phyloP scores from a whole-genome alignment of 305 asterid species.

The Fraxinus xanthoxyloides region DNA sequence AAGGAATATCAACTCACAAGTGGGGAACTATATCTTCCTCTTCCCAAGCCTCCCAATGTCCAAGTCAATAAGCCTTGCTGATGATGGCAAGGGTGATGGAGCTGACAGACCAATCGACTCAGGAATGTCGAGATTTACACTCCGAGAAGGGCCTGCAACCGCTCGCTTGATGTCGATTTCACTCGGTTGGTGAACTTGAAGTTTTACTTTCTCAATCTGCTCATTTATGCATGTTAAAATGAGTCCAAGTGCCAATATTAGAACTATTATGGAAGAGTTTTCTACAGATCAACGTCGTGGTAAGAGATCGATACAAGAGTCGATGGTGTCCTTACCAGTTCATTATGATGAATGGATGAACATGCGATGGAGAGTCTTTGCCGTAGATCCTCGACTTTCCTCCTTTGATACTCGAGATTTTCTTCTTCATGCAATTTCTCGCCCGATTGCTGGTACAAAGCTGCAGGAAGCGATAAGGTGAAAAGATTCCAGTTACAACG shows the following conservation, averaged over 20 bases:
- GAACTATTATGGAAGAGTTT: neutral
- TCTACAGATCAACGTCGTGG: neutral
- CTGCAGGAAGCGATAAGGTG: constrained; percentile 38
- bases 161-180: constrained; percentile 70
- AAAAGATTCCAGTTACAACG: neutral
- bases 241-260: neutral
- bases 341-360: constrained; percentile 62
- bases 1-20: constrained; percentile 5
- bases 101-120: constrained; percentile 79
- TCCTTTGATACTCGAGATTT: constrained; percentile 61
- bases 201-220: constrained; percentile 64
- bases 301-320: neutral
- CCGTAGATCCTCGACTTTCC: constrained; percentile 82
- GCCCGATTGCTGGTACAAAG: constrained; percentile 79
- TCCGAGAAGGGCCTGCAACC: constrained; percentile 61
- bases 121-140: constrained; percentile 82
- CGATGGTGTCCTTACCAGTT: constrained; percentile 52
- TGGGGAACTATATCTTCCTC: constrained; percentile 44
- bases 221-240: constrained; percentile 5
- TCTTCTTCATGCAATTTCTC: constrained; percentile 75
- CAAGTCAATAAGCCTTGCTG: constrained; percentile 74
- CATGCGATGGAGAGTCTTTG: constrained; percentile 62
- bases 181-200: constrained; percentile 53
- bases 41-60: constrained; percentile 74
- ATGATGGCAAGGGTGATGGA: constrained; percentile 43